Evolutionary conservation across 108 stramenopile genomes (phyloP).

Genomic region (Licmophora abbreviata): DNA sequence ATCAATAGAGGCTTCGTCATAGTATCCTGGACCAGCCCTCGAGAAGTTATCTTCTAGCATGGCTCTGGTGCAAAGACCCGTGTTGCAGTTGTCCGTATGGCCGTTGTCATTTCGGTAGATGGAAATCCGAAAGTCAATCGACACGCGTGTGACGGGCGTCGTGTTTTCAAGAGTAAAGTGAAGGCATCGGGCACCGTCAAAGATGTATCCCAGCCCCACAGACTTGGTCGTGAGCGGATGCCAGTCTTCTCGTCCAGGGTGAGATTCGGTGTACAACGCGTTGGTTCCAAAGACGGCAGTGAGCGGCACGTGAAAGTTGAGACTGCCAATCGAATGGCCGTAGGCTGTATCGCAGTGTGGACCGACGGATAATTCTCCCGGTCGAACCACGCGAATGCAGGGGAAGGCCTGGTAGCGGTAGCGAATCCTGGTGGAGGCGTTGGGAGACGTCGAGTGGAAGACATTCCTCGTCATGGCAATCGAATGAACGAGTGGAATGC

Average conservation of each 20-base stretch:
- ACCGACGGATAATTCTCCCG: conserved; percentile 48
- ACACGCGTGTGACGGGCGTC: conserved; percentile 54
- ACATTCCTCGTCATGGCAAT: conserved; percentile 45
- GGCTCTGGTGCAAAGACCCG: conserved; percentile 33
- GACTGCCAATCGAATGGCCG: conserved; percentile 51
- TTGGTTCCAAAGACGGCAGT: conserved; percentile 57
- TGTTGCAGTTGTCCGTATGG: conserved; percentile 8
- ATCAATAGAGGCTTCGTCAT: conserved; percentile 59
- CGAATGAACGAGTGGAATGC: conserved; percentile 64
- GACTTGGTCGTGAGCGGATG: conserved; percentile 47
- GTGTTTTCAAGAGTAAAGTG: conserved; percentile 66
- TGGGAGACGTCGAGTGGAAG: conserved; percentile 31
- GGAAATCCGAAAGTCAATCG: conserved; percentile 59
- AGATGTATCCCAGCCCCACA: conserved; percentile 55
- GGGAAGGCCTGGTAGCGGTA: conserved; percentile 78
- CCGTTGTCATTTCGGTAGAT: conserved; percentile 25
- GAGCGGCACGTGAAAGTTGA: conserved; percentile 65
- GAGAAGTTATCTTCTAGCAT: conserved; percentile 46
- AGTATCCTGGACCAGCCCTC: conserved; percentile 35
- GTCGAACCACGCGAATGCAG: conserved; percentile 46
- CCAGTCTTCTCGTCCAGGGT: conserved; percentile 70
- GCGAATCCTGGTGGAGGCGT: conserved; percentile 21
- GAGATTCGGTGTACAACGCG: conserved; percentile 53
- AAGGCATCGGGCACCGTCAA: conserved; percentile 63
- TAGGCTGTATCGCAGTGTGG: conserved; percentile 57